Evolutionary conservation across 2,329 filamentous ascomycete genomes (phyloP), one percentile per base, ranked within the genome.

Genomic region (Ceratocystis huliohia): DNA sequence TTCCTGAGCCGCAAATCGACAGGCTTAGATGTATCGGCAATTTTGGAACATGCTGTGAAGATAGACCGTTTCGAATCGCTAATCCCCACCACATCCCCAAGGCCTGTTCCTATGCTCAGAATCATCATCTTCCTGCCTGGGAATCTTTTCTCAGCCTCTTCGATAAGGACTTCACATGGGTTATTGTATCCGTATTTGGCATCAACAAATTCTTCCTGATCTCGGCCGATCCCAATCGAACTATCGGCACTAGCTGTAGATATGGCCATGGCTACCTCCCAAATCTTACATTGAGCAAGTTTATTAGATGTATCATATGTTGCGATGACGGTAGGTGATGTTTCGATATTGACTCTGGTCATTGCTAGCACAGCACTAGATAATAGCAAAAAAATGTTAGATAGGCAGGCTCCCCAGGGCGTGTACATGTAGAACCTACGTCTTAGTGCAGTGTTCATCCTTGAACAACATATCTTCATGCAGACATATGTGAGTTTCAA

Each of bases 111-210:
- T 30, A 73, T 71, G 48, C 72, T 73, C 1, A 73, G 68, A 22
- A 73, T 41, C 7, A 64, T 69, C 5, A 65, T 25, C 20, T 33
- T 2, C 30, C 46, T 65, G 53, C 10, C 59, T 15, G 71, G 72
- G 50, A 72, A 74, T 53, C 70, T 67, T 1, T 45, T 56, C 56
- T 66, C 44, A 4, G 74, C 74, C 64, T 74, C 73, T 4, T 70
- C 61, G 8, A 74, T 70, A 13, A 75, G 68, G 1, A 72, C 67
- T 25, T 73, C 69, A 61, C 70, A 71, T 22, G 74, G 73, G 53
- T 75, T 75, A 65, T 75, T 75, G 44, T 71, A 69, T 1, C 72
- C 72, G 22, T 74, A 70, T 0, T 69, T 73, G 1, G 71, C 72
- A 61, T 74, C 73, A 28, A 75, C 69, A 37, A 73, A 74, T 20